Evolutionary conservation across 78 protist species (phyloP).

Genomic region (Protostelium mycophagum): DNA sequence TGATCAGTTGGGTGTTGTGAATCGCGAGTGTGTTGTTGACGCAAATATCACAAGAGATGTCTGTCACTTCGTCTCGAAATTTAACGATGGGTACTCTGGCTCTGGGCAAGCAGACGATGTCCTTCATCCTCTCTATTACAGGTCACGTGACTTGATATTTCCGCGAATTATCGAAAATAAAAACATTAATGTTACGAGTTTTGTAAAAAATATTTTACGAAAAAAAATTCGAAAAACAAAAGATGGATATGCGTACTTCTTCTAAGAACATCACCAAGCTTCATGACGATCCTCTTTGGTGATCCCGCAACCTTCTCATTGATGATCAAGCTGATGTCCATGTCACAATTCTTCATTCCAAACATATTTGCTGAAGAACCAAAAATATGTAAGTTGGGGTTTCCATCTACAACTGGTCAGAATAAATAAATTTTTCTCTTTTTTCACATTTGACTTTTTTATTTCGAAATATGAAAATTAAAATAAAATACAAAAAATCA

Average conservation of each 20-base stretch:
- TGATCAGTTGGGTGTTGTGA: slow-evolving; percentile 37
- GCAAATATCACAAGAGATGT: slow-evolving; percentile 54
- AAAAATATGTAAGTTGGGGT: slow-evolving; percentile 35
- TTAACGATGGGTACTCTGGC: slow-evolving; percentile 69
- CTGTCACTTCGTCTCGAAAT: slow-evolving; percentile 30
- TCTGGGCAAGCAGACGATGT: slow-evolving; percentile 24
- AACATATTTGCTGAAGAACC: slow-evolving; percentile 61
- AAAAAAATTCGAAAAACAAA: background rate
- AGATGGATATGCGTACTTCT: slow-evolving; percentile 3
- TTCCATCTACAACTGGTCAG: background rate
- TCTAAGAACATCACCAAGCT: slow-evolving; percentile 33
- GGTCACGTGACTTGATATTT: slow-evolving; percentile 24
- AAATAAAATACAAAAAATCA: too few relatives aligned
- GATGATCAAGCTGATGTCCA: slow-evolving; percentile 56
- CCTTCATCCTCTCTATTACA: background rate
- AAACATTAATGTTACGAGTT: background rate
- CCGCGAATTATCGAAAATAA: background rate
- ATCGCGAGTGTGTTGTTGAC: slow-evolving; percentile 49
- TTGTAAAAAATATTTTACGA: background rate
- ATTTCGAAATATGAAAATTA: too few relatives aligned
- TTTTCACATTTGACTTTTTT: too few relatives aligned
- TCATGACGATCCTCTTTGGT: slow-evolving; percentile 24
- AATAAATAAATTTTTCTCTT: too few relatives aligned
- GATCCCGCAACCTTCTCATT: slow-evolving; percentile 22
- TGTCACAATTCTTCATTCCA: slow-evolving; percentile 53